phyloP scores from a whole-genome alignment of 169 alveolate species.

The Plasmodium sp. region DNA sequence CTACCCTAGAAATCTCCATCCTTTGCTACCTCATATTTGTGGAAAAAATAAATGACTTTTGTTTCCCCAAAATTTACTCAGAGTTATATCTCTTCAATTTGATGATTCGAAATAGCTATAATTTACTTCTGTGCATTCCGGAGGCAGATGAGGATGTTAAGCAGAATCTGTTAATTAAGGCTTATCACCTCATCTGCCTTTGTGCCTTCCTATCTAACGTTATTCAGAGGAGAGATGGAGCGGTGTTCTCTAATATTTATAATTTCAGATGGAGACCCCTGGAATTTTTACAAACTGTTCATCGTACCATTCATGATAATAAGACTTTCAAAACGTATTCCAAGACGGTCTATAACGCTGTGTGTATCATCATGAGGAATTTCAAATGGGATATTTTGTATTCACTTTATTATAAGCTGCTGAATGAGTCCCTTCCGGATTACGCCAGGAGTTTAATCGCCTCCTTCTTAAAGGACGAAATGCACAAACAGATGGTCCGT shows the following conservation, averaged over 20 bases:
- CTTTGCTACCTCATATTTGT: constrained; percentile 51
- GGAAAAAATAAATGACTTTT: constrained; percentile 30
- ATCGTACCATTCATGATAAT: constrained; percentile 28
- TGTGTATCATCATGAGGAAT: constrained; percentile 71
- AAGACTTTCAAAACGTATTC: constrained; percentile 9
- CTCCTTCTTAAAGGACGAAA: constrained; percentile 43
- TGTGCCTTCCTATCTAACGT: constrained; percentile 22
- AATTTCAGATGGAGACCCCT: constrained; percentile 72
- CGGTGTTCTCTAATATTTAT: constrained; percentile 35
- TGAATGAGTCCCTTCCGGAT: constrained; percentile 17
- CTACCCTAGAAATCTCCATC: constrained; percentile 64
- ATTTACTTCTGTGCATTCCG: constrained; percentile 55
- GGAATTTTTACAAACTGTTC: constrained; percentile 41
- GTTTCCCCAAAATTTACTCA: constrained; percentile 61
- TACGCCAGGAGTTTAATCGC: constrained; percentile 18
- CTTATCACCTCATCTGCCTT: constrained; percentile 54
- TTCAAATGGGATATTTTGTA: constrained; percentile 60
- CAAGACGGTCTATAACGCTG: constrained; percentile 22
- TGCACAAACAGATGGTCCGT: constrained; percentile 27
- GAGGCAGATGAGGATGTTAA: constrained; percentile 12
- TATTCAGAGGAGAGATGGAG: constrained; percentile 26
- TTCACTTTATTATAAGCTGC: constrained; percentile 28
- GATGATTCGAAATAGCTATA: constrained; percentile 72
- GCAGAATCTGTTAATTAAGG: constrained; percentile 32
- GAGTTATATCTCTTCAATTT: constrained; percentile 69